These are phyloP conservation scores for Diaporthe citriasiana DNA, from an alignment of 2,329 filamentous ascomycete species.

Conservation along the genomic window DNA sequence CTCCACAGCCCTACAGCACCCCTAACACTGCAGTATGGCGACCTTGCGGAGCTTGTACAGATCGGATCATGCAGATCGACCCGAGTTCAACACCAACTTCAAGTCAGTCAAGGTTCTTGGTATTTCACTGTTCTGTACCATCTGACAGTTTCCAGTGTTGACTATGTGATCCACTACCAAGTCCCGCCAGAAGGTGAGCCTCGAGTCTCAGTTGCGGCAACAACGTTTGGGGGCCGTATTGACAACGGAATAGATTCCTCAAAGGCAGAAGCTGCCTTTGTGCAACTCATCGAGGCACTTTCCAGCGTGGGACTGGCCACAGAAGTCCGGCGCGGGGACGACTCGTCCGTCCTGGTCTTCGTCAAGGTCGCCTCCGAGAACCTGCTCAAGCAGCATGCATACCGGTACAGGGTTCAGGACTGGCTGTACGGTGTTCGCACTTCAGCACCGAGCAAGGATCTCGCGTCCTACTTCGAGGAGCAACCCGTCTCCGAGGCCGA, in stretches of 20 bases:
- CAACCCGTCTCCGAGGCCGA: slow-evolving; percentile 91
- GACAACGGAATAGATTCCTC: slow-evolving; percentile 67
- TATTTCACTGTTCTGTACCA: slow-evolving; percentile 37
- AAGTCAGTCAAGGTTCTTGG: slow-evolving; percentile 50
- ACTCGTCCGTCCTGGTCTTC: slow-evolving; percentile 84
- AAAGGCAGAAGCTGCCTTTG: slow-evolving; percentile 81
- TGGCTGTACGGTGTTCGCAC: slow-evolving; percentile 92
- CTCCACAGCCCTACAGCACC: slow-evolving; percentile 26
- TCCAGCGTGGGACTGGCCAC: slow-evolving; percentile 85
- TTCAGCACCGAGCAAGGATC: slow-evolving; percentile 80
- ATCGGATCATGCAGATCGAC: slow-evolving; percentile 47
- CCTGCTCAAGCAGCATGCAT: slow-evolving; percentile 84
- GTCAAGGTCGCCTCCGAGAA: slow-evolving; percentile 82
- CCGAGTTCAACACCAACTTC: slow-evolving; percentile 54
- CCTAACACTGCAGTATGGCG: slow-evolving; percentile 50
- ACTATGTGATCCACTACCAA: slow-evolving; percentile 88
- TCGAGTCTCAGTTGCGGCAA: background rate
- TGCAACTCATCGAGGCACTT: slow-evolving; percentile 81
- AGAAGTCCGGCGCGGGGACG: slow-evolving; percentile 86
- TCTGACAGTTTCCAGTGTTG: slow-evolving; percentile 68
- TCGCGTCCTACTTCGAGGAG: slow-evolving; percentile 74
- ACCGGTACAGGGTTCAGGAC: slow-evolving; percentile 89
- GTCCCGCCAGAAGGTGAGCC: slow-evolving; percentile 75
- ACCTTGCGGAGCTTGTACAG: slow-evolving; percentile 52
- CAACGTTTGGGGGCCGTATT: slow-evolving; percentile 1